Evolutionary conservation across 495 filamentous ascomycete genomes (phyloP).

Genomic region (Immersiella caudata): DNA sequence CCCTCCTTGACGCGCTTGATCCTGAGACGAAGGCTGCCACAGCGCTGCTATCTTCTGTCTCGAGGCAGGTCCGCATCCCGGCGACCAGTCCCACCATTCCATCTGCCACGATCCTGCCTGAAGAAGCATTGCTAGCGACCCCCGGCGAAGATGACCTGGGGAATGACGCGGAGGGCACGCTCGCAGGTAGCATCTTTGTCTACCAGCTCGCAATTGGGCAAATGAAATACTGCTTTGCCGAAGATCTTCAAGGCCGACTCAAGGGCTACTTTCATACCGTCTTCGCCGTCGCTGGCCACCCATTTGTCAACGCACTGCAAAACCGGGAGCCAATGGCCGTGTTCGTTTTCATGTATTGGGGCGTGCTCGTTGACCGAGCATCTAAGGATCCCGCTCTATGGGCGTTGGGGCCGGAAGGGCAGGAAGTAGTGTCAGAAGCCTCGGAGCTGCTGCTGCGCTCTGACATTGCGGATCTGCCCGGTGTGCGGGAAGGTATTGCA

Average conservation of each 20-base stretch:
- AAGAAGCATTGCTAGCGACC: too few relatives aligned
- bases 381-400: background rate
- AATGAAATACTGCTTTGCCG: conserved; percentile 17
- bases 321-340: conserved; percentile 8
- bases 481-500: conserved; percentile 12
- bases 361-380: conserved; percentile 9
- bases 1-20: background rate
- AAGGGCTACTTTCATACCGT: background rate
- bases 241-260: background rate
- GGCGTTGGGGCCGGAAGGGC: background rate
- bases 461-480: background rate
- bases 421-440: background rate
- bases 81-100: background rate
- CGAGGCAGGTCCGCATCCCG: background rate
- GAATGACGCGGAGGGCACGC: background rate
- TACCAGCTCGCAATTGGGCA: conserved; percentile 8
- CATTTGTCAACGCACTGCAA: background rate
- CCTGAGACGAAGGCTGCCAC: background rate
- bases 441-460: background rate
- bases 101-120: too few relatives aligned
- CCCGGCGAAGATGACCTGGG: background rate
- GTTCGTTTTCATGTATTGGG: conserved; percentile 17
- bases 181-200: background rate
- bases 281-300: background rate
- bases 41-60: background rate